These are phyloP conservation scores for Waltiozyma sp. DNA, from an alignment of 1,139 yeast genomes.

Conservation along the genomic window DNA sequence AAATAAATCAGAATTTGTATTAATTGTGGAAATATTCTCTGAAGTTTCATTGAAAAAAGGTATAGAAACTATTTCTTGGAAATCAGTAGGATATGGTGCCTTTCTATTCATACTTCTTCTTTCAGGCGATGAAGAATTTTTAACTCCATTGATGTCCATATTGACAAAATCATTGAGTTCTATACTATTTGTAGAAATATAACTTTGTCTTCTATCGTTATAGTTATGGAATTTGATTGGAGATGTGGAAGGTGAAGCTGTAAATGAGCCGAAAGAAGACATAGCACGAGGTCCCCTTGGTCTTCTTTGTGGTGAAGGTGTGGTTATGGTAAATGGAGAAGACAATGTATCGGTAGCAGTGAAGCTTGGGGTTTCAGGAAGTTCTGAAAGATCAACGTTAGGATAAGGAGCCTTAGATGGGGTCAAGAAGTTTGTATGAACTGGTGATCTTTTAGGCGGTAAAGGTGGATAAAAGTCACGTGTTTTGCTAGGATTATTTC, in stretches of 20 bases:
- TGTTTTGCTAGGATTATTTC: background rate
- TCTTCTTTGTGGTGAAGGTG: background rate
- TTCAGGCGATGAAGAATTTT: conserved; percentile 4
- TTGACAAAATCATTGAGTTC: conserved; percentile 7
- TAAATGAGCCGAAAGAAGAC: background rate
- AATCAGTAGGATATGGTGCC: background rate
- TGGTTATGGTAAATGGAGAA: background rate
- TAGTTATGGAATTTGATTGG: conserved; percentile 14
- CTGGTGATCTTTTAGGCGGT: background rate
- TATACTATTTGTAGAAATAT: conserved; percentile 16
- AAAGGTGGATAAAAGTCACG: background rate
- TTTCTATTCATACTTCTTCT: background rate
- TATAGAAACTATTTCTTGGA: background rate
- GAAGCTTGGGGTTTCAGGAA: background rate
- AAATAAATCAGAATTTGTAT: too few species aligned
- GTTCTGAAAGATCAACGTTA: background rate
- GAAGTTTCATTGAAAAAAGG: background rate
- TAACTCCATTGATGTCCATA: conserved; percentile 16
- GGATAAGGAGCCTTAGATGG: background rate
- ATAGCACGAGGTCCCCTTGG: background rate
- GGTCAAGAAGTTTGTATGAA: background rate
- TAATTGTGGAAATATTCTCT: too few species aligned
- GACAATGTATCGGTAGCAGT: background rate
- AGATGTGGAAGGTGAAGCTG: conserved; percentile 13
- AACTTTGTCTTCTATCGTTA: conserved; percentile 18